phyloP scores from a whole-genome alignment of 495 filamentous ascomycete genomes.

The Aspergillus olivimuriae region DNA sequence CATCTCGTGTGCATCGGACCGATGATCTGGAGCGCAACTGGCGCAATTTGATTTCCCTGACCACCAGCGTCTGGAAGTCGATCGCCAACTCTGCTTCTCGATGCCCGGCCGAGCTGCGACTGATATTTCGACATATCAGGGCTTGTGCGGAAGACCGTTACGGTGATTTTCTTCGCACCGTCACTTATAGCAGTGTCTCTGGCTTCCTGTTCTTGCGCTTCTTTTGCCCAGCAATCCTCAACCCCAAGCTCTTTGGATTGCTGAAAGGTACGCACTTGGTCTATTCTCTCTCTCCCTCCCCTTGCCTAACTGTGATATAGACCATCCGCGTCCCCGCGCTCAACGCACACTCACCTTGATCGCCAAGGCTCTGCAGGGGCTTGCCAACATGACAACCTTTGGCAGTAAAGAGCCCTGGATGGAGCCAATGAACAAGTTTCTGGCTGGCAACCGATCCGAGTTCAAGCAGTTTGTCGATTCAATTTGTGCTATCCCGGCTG shows the following conservation, averaged over 20 bases:
- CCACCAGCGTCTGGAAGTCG: conserved; percentile 75
- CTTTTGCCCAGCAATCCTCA: conserved; percentile 92
- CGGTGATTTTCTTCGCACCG: conserved; percentile 89
- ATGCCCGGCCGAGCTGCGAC: conserved; percentile 78
- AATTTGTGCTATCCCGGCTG: conserved; percentile 74
- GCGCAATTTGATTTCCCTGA: conserved; percentile 67
- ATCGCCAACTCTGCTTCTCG: conserved; percentile 66
- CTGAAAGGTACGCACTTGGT: conserved; percentile 55
- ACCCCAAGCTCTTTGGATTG: conserved; percentile 92
- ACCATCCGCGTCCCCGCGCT: conserved; percentile 79
- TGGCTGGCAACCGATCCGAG: conserved; percentile 45
- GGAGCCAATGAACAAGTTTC: conserved; percentile 88
- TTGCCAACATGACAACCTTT: conserved; percentile 90
- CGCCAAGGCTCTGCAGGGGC: conserved; percentile 89
- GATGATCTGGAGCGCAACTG: conserved; percentile 83
- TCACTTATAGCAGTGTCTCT: conserved; percentile 91
- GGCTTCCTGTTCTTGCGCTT: conserved; percentile 95
- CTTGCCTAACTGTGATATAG: conserved; percentile 29
- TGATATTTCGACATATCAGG: conserved; percentile 86
- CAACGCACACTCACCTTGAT: conserved; percentile 91
- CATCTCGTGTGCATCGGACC: conserved; percentile 56
- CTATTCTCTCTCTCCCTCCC: background rate
- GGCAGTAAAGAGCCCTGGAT: conserved; percentile 97
- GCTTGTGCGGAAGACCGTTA: conserved; percentile 95
- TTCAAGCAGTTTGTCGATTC: conserved; percentile 85